A percentile compares a stretch with the other conserved stretches of the same genome.
Evolutionary conservation across 164 flowering plant genomes (phyloP).

Genomic region (Chimonanthus salicifolius): DNA sequence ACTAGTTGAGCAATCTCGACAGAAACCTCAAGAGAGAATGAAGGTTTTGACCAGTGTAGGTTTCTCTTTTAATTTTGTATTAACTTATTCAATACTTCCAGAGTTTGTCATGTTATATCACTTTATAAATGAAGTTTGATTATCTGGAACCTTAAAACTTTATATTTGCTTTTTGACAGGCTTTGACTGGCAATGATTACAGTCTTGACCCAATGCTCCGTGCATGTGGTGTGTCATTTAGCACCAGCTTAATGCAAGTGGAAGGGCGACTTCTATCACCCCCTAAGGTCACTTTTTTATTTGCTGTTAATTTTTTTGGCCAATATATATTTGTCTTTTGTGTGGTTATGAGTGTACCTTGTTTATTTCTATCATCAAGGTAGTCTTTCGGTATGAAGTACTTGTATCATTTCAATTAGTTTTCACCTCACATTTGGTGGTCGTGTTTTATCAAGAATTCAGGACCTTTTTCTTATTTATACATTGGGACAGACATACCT

Average conservation of each 20-base stretch:
- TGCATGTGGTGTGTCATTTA: constrained; percentile 57
- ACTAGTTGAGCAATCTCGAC: constrained; percentile 86
- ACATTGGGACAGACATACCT: no score
- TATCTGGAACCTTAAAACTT: not conserved
- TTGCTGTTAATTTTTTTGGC: not conserved
- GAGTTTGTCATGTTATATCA: no score
- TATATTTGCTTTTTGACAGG: constrained; percentile 30
- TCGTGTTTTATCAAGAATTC: no score
- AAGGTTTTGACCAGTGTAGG: constrained; percentile 51
- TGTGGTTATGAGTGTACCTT: no score
- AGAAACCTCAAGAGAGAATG: constrained; percentile 90
- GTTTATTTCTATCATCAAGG: no score
- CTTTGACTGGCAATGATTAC: constrained; percentile 45
- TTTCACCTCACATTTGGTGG: no score
- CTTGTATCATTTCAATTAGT: no score
- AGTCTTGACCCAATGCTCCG: constrained; percentile 62
- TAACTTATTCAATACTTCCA: not conserved
- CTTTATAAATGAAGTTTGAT: no score
- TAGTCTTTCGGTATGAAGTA: no score
- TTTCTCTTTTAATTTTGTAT: not conserved
- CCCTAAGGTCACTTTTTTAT: constrained; percentile 51
- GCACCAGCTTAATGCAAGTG: constrained; percentile 48
- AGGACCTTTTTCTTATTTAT: no score
- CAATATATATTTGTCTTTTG: no score
- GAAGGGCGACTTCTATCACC: constrained; percentile 79